A percentile compares a stretch with the other conserved stretches of the same genome.
Evolutionary conservation across 192 early-diverging fungal species (phyloP).

Genomic region (Lunasporangiospora selenospora): DNA sequence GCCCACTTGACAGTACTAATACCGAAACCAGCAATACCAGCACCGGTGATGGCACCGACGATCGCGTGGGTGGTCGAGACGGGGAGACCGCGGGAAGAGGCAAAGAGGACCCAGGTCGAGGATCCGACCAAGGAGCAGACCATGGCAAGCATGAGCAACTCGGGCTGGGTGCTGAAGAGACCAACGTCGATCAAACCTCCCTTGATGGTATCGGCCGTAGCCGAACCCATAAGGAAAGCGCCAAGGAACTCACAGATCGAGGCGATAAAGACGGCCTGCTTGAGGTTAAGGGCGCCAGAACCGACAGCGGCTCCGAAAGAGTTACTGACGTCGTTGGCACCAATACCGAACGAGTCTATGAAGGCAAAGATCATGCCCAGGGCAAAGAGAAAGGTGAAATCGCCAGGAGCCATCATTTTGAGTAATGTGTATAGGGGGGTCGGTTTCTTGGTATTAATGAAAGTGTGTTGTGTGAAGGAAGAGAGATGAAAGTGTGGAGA

Average conservation of each 20-base stretch:
- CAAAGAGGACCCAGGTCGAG: constrained; percentile 78
- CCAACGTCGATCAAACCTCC: constrained; percentile 70
- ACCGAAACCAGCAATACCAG: constrained; percentile 81
- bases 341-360: constrained; percentile 80
- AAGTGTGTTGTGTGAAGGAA: too few relatives aligned
- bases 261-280: constrained; percentile 79
- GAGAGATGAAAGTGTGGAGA: too few relatives aligned
- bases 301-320: constrained; percentile 86
- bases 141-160: constrained; percentile 84
- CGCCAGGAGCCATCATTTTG: constrained; percentile 21
- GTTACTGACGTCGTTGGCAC: constrained; percentile 90
- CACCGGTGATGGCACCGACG: constrained; percentile 81
- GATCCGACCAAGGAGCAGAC: constrained; percentile 82
- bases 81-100: constrained; percentile 72
- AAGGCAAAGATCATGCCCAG: constrained; percentile 74
- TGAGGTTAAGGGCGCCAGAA: constrained; percentile 76
- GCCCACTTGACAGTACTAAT: constrained; percentile 67
- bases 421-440: too few relatives aligned
- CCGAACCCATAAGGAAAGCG: constrained; percentile 76
- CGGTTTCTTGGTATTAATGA: too few relatives aligned
- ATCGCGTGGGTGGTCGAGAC: constrained; percentile 87
- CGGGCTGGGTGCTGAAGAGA: constrained; percentile 65
- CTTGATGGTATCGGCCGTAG: constrained; percentile 82
- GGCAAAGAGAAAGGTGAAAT: constrained; percentile 75
- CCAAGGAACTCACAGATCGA: constrained; percentile 84